Percentiles rank a stretch among this genome's conserved stretches.
phyloP scores from a whole-genome alignment of 1,139 yeast species.

The Yamadazyma trypodendri region DNA sequence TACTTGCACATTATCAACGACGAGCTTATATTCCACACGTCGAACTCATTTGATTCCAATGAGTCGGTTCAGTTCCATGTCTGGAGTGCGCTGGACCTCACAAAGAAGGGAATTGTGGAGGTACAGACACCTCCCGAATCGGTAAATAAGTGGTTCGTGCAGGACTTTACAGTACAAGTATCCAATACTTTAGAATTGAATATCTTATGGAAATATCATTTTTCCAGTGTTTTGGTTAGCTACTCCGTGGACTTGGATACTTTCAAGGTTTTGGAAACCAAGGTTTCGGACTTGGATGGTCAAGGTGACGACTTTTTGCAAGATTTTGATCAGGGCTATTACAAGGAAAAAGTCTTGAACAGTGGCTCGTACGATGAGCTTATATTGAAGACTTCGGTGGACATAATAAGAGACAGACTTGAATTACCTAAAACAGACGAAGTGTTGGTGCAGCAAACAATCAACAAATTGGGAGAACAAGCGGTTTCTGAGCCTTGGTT shows the following conservation, averaged over 20 bases:
- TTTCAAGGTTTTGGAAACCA: slow-evolving; percentile 17
- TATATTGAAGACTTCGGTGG: slow-evolving; percentile 42
- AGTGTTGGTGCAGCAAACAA: slow-evolving; percentile 22
- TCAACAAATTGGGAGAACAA: slow-evolving; percentile 12
- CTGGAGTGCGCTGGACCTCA: slow-evolving; percentile 21
- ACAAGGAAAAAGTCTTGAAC: slow-evolving; percentile 44
- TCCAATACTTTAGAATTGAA: slow-evolving; percentile 22
- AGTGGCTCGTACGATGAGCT: slow-evolving; percentile 45
- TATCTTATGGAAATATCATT: slow-evolving; percentile 65
- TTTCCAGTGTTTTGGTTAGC: slow-evolving; percentile 42
- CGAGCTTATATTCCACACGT: slow-evolving; percentile 15
- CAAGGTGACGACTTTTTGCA: slow-evolving; percentile 23
- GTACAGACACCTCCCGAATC: slow-evolving; percentile 24
- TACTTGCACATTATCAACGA: slow-evolving; percentile 23
- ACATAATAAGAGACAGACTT: slow-evolving; percentile 30
- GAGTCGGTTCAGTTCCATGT: slow-evolving; percentile 23
- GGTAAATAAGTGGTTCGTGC: slow-evolving; percentile 48
- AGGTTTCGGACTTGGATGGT: slow-evolving; percentile 11
- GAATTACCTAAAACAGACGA: slow-evolving; percentile 10
- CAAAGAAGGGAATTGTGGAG: slow-evolving; percentile 20
- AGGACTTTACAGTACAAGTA: slow-evolving; percentile 35
- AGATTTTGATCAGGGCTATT: slow-evolving; percentile 34
- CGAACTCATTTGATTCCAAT: slow-evolving; percentile 11
- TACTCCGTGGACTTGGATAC: slow-evolving; percentile 19
- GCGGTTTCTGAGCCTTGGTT: slow-evolving; percentile 41